Evolutionary conservation across 2,329 filamentous ascomycete species (phyloP).

Genomic region (Hymenoscyphus albidus): DNA sequence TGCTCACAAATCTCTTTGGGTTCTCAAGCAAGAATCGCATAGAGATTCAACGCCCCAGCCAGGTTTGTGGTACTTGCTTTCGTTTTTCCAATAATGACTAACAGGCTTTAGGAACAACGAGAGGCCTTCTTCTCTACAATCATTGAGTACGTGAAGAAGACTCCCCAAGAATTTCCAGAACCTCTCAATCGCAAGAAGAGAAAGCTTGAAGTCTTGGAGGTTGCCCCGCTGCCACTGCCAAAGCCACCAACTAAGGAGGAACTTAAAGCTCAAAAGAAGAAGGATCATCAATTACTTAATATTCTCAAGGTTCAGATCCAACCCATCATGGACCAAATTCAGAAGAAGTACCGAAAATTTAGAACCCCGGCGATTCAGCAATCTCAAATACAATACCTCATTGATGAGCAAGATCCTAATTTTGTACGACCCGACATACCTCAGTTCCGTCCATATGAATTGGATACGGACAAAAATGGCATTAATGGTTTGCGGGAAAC

Average conservation of each 20-base stretch:
- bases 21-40: conserved; percentile 78
- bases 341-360: conserved; percentile 84
- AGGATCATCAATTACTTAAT: conserved; percentile 80
- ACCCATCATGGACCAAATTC: conserved; percentile 96
- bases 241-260: conserved; percentile 71
- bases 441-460: conserved; percentile 71
- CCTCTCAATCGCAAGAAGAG: conserved; percentile 82
- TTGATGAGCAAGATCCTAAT: conserved; percentile 76
- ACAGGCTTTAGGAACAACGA: conserved; percentile 52
- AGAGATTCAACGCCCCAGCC: conserved; percentile 62
- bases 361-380: conserved; percentile 74
- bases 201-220: conserved; percentile 69
- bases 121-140: conserved; percentile 75
- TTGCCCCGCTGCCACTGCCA: conserved; percentile 69
- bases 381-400: conserved; percentile 71
- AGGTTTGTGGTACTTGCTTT: conserved; percentile 42
- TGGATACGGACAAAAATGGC: conserved; percentile 74
- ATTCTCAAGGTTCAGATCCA: conserved; percentile 84
- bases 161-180: conserved; percentile 83
- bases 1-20: conserved; percentile 78
- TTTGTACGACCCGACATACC: conserved; percentile 51
- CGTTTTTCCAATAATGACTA: conserved; percentile 24
- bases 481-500: conserved; percentile 72
- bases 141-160: conserved; percentile 71
- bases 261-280: conserved; percentile 72